A percentile compares a stretch with the other conserved stretches of the same genome.
Evolutionary conservation across 345 rosid genomes (phyloP).

Genomic region (Linum tenue): DNA sequence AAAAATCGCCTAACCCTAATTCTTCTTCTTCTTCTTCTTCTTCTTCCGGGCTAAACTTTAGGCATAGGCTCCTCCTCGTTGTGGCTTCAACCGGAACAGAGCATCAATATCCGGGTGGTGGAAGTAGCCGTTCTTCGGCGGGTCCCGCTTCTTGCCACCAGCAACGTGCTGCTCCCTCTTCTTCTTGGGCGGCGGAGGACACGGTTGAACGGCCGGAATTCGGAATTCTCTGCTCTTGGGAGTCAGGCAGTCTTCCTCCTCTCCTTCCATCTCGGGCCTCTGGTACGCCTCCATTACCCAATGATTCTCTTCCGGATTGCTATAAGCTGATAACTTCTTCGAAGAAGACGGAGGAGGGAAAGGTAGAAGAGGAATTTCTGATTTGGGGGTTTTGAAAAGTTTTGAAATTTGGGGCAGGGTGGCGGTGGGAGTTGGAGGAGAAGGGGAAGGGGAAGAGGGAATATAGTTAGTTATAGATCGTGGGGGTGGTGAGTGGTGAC

Average conservation of each 20-base stretch:
- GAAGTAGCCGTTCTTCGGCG: conserved; percentile 56
- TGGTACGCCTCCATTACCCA: conserved; percentile 20
- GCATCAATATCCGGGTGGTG: conserved; percentile 65
- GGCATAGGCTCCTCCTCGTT: conserved; percentile 31
- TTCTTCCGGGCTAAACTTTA: too few species aligned
- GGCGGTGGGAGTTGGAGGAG: neutral
- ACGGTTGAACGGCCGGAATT: neutral
- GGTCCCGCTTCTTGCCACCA: conserved; percentile 30
- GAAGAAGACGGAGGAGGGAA: neutral
- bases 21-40: too few species aligned
- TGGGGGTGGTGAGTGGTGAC: conserved; percentile 18
- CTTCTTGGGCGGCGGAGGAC: conserved; percentile 23
- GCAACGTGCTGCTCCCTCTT: conserved; percentile 9
- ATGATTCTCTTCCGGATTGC: too few species aligned
- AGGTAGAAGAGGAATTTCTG: conserved; percentile 19
- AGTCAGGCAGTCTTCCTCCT: conserved; percentile 49
- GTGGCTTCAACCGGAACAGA: conserved; percentile 31
- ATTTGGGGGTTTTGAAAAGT: conserved; percentile 2
- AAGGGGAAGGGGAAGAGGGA: too few species aligned
- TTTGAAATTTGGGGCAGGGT: conserved; percentile 3
- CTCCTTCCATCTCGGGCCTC: conserved; percentile 1
- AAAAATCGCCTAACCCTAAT: too few species aligned
- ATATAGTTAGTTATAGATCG: neutral
- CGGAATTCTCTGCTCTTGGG: conserved; percentile 51
- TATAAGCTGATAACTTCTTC: neutral